Base-by-base conservation (phyloP, 2,329 filamentous ascomycete species). In the Myriangium duriaei region DNA sequence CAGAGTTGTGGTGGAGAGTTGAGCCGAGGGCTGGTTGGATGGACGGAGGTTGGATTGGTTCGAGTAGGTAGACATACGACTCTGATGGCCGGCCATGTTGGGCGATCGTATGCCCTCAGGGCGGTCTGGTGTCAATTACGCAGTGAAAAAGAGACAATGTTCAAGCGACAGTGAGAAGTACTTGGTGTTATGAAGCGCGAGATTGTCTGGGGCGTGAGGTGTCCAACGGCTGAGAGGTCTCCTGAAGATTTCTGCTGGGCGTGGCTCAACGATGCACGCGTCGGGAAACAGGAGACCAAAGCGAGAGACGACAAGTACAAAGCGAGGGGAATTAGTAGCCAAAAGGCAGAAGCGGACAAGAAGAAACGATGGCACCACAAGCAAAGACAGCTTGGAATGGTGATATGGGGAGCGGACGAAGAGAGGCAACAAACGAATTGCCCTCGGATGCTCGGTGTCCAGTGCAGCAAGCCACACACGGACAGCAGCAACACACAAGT, bases 1-100 rank as follows among this genome's bases (percentile, higher is more conserved):
- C 32, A 96, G 72, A 1, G 86, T 93, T 2, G 87, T 94, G 2
- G 88, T 93, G 5, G 88, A 94, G 39, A 95, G 79, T 56, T 93
- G 86, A 32, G 79, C 65, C 7, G 81, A 71, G 52, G 84, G 74
- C 51, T 79, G 76, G 39, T 75, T 75, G 21, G 71, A 67, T 14
- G 68, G 60, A 41, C 67, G 67, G 32, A 65, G 60, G 46, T 66
- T 68, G 32, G 77, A 75, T 46, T 81, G 58, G 42, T 60, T 72
- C 32, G 74, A 79, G 53, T 72, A 76, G 39, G 71, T 64, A 16
- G 73, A 76, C 58, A 71, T 70, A 49, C 74, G 72, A 48, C 71
- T 73, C 49, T 60, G 53, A 49, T 51, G 46, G 36, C 45, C 47
- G 44, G 72, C 71, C 69, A 76, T 74, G 51, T 38, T 74, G 48